Base-by-base conservation (phyloP, 2,329 filamentous ascomycete species). In the Alternaria postmessia region DNA sequence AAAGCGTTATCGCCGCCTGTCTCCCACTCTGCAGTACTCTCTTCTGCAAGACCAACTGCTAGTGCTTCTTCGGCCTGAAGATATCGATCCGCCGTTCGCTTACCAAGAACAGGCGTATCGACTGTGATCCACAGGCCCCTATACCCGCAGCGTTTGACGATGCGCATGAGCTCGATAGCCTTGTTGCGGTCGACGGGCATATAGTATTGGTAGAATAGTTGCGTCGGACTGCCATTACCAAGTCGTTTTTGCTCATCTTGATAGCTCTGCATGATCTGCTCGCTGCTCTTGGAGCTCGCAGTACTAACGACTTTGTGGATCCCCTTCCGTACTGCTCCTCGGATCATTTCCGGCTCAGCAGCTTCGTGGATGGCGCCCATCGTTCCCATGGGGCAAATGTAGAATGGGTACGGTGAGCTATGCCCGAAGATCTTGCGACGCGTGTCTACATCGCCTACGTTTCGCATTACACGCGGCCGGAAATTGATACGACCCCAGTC, bases 1-100 rank as follows among this genome's bases (percentile, higher is more conserved):
- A 83, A 88, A 84, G 60, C 85, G 78, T 55, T 88, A 72, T 20
- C 86, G 82, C 56, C 88, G 68, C 11, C 86, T 4, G 60, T 57
- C 82, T 32, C 87, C 87, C 64, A 86, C 82, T 47, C 75, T 66
- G 71, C 87, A 22, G 81, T 81, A 0, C 80, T 79, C 60, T 80
- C 80, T 41, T 82, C 85, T 14, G 80, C 82, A 75, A 87, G 83
- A 1, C 85, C 84, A 4, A 82, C 81, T 11, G 74, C 75, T 3
- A 85, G 58, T 28, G 75, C 80, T 84, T 76, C 72, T 85, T 86
- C 83, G 4, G 83, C 82, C 54, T 77, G 74, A 7, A 77, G 59
- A 26, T 72, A 70, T 7, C 74, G 70, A 59, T 78, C 76, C n/a
- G 70, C 67, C 6, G 73, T 74, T 12, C 76, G 65, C 55, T 78